phyloP scores from a whole-genome alignment of 306 rosid genomes.

The Bauhinia variegata region DNA sequence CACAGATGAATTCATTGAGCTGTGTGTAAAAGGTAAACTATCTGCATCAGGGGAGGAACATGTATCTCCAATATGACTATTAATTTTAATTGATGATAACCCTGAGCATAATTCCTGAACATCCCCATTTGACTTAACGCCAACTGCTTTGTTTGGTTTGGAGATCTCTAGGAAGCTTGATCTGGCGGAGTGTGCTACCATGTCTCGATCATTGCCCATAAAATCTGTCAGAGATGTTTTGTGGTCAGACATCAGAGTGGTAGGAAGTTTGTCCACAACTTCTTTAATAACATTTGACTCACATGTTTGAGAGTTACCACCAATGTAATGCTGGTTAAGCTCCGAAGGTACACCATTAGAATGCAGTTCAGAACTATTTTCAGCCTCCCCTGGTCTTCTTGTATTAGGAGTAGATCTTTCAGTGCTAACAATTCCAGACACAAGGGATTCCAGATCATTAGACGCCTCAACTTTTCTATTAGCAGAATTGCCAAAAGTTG shows the following conservation, averaged over 20 bases:
- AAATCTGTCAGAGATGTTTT: constrained; percentile 34
- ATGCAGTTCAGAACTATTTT: constrained; percentile 22
- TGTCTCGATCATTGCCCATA: constrained; percentile 34
- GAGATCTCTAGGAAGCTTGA: constrained; percentile 26
- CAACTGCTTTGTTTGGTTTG: constrained; percentile 27
- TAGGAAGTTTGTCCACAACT: constrained; percentile 36
- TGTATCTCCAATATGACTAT: constrained; percentile 40
- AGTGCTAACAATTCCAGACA: constrained; percentile 18
- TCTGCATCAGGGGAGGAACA: constrained; percentile 32
- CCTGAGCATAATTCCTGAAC: constrained; percentile 42
- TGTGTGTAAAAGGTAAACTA: constrained; percentile 14
- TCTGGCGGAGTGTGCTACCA: constrained; percentile 27
- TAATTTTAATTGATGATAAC: constrained; percentile 38
- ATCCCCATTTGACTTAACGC: constrained; percentile 32
- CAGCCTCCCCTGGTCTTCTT: constrained; percentile 36
- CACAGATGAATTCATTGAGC: constrained; percentile 29
- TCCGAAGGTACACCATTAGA: constrained; percentile 32
- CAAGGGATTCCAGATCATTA: constrained; percentile 33
- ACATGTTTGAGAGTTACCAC: constrained; percentile 35
- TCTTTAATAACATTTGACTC: constrained; percentile 35
- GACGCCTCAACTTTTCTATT: constrained; percentile 37
- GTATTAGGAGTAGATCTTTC: constrained; percentile 35
- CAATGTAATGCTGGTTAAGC: constrained; percentile 24
- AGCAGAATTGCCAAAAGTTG: constrained; percentile 29
- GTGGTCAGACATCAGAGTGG: constrained; percentile 27